Conservation (phyloP, 78 protist genomes). For the Trichosphaerium sp. region DNA sequence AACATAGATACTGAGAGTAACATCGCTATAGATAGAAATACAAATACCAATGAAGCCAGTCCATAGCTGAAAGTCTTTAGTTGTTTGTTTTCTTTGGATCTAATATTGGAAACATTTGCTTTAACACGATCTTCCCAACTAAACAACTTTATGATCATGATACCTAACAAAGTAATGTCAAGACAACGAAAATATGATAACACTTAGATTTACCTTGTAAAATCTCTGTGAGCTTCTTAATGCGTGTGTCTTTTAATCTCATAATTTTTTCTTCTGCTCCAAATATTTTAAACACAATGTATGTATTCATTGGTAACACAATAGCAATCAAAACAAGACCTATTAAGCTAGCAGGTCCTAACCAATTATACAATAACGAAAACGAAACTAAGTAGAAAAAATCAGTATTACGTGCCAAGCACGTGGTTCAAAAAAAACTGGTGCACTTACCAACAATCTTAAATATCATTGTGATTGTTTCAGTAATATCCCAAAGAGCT, state of each 20-base stretch:
- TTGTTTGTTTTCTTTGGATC: constrained; percentile 11
- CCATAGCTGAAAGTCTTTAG: no score
- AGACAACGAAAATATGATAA: no score
- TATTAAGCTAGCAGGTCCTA: constrained; percentile 6
- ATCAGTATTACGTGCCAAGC: no score
- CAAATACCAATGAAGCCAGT: no score
- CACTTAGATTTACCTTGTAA: no score
- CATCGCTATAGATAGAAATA: no score
- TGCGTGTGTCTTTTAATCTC: constrained; percentile 43
- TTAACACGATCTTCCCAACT: constrained; percentile 63
- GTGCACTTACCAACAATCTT: constrained; percentile 38
- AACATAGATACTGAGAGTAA: no score
- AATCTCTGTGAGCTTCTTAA: constrained; percentile 50
- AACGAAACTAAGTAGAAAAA: no score
- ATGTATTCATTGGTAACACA: constrained; percentile 15
- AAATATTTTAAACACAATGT: neutral
- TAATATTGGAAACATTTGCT: neutral
- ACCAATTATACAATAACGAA: constrained; percentile 1
- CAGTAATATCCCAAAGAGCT: constrained; percentile 35
- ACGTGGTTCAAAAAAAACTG: no score
- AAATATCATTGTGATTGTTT: constrained; percentile 24
- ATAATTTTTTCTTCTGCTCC: no score
- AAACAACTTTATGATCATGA: constrained; percentile 68
- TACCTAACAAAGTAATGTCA: no score
- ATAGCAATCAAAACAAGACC: constrained; percentile 4